Evolutionary conservation across 2,329 filamentous ascomycete species (phyloP).

Genomic region (Drechslerella coelobrocha): DNA sequence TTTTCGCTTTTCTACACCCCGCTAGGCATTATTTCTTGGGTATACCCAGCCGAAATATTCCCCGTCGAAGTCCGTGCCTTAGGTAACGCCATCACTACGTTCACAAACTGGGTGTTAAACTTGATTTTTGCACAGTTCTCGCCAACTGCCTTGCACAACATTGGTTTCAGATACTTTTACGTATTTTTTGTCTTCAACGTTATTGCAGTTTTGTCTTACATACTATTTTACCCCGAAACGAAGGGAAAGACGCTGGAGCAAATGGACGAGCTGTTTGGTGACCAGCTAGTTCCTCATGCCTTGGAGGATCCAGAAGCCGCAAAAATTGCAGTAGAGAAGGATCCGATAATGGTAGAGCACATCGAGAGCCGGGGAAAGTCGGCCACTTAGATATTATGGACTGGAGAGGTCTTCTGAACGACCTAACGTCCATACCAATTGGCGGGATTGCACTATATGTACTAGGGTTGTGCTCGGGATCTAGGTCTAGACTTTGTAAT

Average conservation of each 20-base stretch:
- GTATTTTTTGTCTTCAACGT: slow-evolving; percentile 63
- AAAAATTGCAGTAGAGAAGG: slow-evolving; percentile 54
- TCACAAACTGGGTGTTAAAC: slow-evolving; percentile 56
- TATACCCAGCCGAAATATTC: slow-evolving; percentile 77
- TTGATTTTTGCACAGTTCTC: slow-evolving; percentile 63
- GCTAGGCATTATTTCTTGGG: slow-evolving; percentile 64
- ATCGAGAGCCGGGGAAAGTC: slow-evolving; percentile 13
- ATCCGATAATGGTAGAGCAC: slow-evolving; percentile 18
- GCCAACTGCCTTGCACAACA: slow-evolving; percentile 59
- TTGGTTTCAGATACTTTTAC: slow-evolving; percentile 64
- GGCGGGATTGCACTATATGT: too few species aligned
- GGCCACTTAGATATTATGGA: too few species aligned
- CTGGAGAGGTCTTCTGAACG: too few species aligned
- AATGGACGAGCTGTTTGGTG: slow-evolving; percentile 52
- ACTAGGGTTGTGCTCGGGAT: too few species aligned
- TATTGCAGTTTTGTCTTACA: slow-evolving; percentile 57
- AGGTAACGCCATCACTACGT: slow-evolving; percentile 69
- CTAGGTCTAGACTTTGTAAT: too few species aligned
- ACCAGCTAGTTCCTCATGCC: slow-evolving; percentile 58
- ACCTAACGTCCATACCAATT: too few species aligned
- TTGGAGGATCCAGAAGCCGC: slow-evolving; percentile 56
- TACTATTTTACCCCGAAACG: slow-evolving; percentile 52
- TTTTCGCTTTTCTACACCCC: slow-evolving; percentile 66
- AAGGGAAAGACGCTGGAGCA: slow-evolving; percentile 36
- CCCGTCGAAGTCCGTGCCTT: slow-evolving; percentile 73